Evolutionary conservation across 139 green algal genomes (phyloP), one percentile per base, ranked within the genome.

Genomic region (Monoraphidium neglectum): DNA sequence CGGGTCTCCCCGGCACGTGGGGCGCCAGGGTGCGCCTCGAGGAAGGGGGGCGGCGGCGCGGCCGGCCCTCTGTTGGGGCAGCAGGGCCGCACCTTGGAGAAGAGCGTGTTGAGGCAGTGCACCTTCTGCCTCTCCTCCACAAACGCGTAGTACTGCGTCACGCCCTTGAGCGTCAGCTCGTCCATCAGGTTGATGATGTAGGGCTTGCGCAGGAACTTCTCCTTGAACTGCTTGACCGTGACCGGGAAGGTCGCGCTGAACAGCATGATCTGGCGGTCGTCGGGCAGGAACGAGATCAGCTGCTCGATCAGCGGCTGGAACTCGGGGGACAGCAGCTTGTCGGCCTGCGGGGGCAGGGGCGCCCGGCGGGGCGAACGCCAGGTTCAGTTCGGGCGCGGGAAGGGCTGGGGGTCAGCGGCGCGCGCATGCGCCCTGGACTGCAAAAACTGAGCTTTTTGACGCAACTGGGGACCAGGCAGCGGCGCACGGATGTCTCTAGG

Each of bases 101-200:
- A 99, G 23, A 99, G 89, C 0, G 95, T 99, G 90, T 99, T 95
- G 32, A 96, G 80, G 86, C 82, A 88, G 86, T 95, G 92, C 61
- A 96, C 88, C 87, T 99, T 99, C 85, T 99, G 97, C 77, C 88
- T 91, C 88, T 99, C 97, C 88, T 99, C 94, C 66, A 99, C 97
- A 86, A 99, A 99, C 0, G 97, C 97, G 78, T 99, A 99, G 84
- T 95, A 98, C 89, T 98, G 94, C 70, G 83, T 86, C n/a, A 92
- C 70, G 70, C 97, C 97, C 85, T 98, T 98, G 2, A 99, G 91
- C 3, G 97, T 99, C 28, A 99, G 92, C 90, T 99, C 95, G 66
- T 99, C 96, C 97, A 99, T 99, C 12, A 99, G 87, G 87, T 99
- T 99, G 78, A 99, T 98, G 76, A 99, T 93, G 84, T 99, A 98